Evolutionary conservation across 176 grass and related monocot genomes (phyloP).

Genomic region (Bromus sterilis): DNA sequence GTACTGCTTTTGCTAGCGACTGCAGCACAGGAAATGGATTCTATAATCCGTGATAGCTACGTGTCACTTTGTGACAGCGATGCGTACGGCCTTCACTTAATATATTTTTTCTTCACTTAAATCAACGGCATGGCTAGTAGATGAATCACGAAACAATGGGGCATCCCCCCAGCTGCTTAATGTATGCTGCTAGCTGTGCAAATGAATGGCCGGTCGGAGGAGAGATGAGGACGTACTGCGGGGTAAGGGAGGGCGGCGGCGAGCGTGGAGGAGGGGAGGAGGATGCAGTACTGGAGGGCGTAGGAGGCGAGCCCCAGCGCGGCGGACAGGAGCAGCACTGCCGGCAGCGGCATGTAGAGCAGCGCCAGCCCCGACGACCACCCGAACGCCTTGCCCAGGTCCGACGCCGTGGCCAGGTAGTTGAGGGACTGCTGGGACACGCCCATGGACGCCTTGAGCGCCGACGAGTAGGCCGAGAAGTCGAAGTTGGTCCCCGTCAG

Average conservation of each 20-base stretch:
- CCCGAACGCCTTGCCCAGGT: slow-evolving; percentile 76
- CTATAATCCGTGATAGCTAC: not conserved
- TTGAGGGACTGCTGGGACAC: slow-evolving; percentile 81
- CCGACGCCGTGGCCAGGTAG: slow-evolving; percentile 82
- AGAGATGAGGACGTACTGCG: slow-evolving; percentile 26
- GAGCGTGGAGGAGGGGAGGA: slow-evolving; percentile 25
- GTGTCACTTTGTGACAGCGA: not conserved
- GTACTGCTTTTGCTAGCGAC: not conserved
- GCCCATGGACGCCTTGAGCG: slow-evolving; percentile 48
- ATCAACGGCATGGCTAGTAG: not conserved
- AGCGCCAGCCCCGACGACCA: slow-evolving; percentile 87
- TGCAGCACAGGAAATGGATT: not conserved
- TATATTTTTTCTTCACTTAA: no score
- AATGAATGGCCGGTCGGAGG: no score
- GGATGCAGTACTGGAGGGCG: slow-evolving; percentile 54
- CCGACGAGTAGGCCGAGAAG: slow-evolving; percentile 93
- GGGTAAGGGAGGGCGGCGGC: slow-evolving; percentile 49
- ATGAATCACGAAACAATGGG: not conserved
- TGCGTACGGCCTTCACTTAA: not conserved
- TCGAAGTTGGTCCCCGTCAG: slow-evolving; percentile 96
- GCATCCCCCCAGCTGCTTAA: no score
- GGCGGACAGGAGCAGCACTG: slow-evolving; percentile 59
- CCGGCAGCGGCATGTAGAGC: slow-evolving; percentile 56
- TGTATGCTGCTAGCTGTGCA: no score
- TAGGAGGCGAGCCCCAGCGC: slow-evolving; percentile 55